phyloP scores from a whole-genome alignment of 2,329 filamentous ascomycete species.

The Nigrospora osmanthi region DNA sequence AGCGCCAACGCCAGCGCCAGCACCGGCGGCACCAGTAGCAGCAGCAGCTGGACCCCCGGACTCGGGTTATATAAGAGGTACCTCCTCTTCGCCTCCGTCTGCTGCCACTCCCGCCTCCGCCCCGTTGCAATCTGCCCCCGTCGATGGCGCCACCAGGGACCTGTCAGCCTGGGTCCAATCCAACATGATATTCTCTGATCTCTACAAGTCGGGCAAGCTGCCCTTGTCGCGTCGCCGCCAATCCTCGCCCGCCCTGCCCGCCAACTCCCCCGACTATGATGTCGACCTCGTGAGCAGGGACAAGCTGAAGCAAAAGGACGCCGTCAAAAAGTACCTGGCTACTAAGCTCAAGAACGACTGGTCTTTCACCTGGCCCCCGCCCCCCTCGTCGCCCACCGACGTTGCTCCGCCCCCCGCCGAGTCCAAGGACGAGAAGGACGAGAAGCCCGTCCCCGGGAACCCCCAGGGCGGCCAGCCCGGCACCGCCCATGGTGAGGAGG shows the following conservation, averaged over 20 bases:
- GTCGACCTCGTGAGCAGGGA: slow-evolving; percentile 55
- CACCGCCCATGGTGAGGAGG: neutral
- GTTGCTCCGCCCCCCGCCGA: no score
- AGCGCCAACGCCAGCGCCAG: no score
- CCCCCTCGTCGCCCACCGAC: no score
- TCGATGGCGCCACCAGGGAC: neutral
- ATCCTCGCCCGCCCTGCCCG: slow-evolving; percentile 19
- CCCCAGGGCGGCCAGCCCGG: neutral
- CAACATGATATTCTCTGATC: slow-evolving; percentile 50
- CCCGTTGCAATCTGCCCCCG: neutral
- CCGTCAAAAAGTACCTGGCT: slow-evolving; percentile 46
- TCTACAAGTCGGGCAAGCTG: slow-evolving; percentile 48
- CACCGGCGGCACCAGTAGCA: no score
- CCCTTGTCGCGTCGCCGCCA: slow-evolving; percentile 44
- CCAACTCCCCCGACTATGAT: slow-evolving; percentile 37
- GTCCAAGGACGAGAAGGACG: neutral
- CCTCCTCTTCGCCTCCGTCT: neutral
- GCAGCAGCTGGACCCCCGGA: no score
- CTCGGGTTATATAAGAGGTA: neutral
- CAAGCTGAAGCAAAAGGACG: slow-evolving; percentile 55
- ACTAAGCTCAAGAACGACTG: slow-evolving; percentile 52
- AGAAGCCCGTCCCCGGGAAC: slow-evolving; percentile 1
- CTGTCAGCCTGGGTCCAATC: slow-evolving; percentile 1
- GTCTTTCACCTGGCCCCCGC: slow-evolving; percentile 50
- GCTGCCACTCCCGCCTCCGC: neutral